Conservation (phyloP, 495 filamentous ascomycete genomes). For the Aspergillus leporis region DNA sequence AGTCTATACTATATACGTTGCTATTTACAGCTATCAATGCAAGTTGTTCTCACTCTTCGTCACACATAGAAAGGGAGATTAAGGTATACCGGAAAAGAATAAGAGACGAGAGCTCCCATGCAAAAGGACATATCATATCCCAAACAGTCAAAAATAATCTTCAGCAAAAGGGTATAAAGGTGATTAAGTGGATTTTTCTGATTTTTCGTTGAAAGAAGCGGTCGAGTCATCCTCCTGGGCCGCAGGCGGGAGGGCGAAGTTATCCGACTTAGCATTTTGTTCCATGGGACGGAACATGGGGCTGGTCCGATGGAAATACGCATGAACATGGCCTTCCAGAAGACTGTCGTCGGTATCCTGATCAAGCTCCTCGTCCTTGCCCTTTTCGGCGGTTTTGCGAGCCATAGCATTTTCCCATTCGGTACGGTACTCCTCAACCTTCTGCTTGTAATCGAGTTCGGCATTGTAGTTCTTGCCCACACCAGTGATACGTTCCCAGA, state of each 20-base stretch:
- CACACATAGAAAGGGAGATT: conserved; percentile 7
- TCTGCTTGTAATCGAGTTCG: conserved; percentile 72
- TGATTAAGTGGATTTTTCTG: conserved; percentile 6
- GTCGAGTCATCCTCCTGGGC: conserved; percentile 31
- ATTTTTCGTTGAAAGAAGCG: conserved; percentile 26
- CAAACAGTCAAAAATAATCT: conserved; percentile 7
- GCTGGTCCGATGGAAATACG: conserved; percentile 51
- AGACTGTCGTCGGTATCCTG: conserved; percentile 45
- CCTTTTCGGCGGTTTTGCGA: conserved; percentile 49
- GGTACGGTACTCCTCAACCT: conserved; percentile 74
- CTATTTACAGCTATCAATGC: conserved; percentile 9
- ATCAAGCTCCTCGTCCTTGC: conserved; percentile 26
- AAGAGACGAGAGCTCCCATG: conserved; percentile 8
- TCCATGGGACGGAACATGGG: conserved; percentile 52
- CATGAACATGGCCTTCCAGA: conserved; percentile 46
- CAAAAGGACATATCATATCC: conserved; percentile 13
- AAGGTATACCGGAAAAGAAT: conserved; percentile 5
- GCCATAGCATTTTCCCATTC: conserved; percentile 63
- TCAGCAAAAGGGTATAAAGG: conserved; percentile 13
- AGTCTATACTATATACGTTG: conserved; percentile 8
- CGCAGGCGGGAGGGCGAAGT: conserved; percentile 43
- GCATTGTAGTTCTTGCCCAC: conserved; percentile 77
- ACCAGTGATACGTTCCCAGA: conserved; percentile 74
- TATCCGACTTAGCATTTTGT: conserved; percentile 38
- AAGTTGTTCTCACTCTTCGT: not conserved